These are phyloP conservation scores for Aspergillus sp. DNA, from an alignment of 2,329 filamentous ascomycete species.

Conservation along the genomic window DNA sequence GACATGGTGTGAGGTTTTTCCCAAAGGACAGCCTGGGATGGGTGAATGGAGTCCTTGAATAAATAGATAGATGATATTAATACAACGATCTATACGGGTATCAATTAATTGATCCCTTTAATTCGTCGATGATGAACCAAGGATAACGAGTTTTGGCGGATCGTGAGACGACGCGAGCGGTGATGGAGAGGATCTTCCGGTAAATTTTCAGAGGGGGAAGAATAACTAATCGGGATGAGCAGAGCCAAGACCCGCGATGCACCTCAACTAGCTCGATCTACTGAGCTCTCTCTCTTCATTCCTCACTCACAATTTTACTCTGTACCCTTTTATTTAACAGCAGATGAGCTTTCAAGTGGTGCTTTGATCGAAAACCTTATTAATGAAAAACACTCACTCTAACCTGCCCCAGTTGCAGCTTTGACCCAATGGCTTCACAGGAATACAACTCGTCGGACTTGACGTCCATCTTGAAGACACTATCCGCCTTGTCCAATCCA, in stretches of 20 bases:
- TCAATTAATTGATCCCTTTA: neutral
- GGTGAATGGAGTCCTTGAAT: neutral
- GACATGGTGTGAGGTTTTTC: constrained; percentile 29
- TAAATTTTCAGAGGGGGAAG: constrained; percentile 21
- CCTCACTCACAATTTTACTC: no score
- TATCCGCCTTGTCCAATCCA: constrained; percentile 30
- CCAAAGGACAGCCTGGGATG: neutral
- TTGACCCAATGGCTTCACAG: constrained; percentile 7
- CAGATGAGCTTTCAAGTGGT: no score
- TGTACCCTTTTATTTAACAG: no score
- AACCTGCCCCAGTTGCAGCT: no score
- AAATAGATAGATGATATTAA: no score
- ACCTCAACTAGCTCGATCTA: no score
- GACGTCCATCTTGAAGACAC: constrained; percentile 36
- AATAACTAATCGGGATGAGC: neutral
- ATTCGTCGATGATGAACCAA: neutral
- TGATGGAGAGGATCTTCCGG: constrained; percentile 12
- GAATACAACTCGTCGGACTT: constrained; percentile 31
- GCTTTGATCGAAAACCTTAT: no score
- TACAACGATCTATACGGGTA: no score
- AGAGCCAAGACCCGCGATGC: constrained; percentile 15
- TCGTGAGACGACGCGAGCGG: constrained; percentile 6
- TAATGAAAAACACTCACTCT: no score
- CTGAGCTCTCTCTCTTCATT: no score
- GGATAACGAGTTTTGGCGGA: constrained; percentile 4